A percentile compares a stretch with the other conserved stretches of the same genome.
Conservation (phyloP, 352 stramenopile species). For the Hyaloperonospora brassicae region DNA sequence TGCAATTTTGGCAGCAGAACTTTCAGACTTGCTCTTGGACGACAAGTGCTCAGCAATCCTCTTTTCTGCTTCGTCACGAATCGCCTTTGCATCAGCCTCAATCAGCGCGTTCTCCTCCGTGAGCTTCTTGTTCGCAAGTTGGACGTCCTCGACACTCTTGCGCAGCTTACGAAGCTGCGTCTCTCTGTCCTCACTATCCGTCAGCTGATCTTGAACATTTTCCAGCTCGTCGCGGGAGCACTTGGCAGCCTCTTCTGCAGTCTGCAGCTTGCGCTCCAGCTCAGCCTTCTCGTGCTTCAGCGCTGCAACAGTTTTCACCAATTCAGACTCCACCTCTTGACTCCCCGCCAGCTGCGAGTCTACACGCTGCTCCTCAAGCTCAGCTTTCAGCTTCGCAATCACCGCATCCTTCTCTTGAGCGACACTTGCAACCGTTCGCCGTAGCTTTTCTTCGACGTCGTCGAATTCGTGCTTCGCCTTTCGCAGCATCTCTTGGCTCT, state of each 20-base stretch:
- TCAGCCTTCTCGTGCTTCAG: conserved; percentile 19
- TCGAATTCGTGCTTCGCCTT: conserved; percentile 20
- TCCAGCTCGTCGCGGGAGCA: conserved; percentile 14
- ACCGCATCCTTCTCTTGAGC: conserved; percentile 19
- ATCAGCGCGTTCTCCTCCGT: conserved; percentile 37
- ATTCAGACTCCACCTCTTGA: conserved; percentile 11
- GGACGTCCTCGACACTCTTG: conserved; percentile 47
- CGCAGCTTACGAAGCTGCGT: conserved; percentile 45
- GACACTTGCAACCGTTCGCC: conserved; percentile 15
- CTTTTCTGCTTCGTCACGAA: conserved; percentile 36
- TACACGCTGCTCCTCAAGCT: conserved; percentile 24
- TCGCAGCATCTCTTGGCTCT: conserved; percentile 10
- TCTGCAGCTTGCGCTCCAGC: conserved; percentile 14
- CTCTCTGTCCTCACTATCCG: conserved; percentile 32
- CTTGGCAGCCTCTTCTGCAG: conserved; percentile 11
- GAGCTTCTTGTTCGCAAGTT: conserved; percentile 39
- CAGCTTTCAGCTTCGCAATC: conserved; percentile 22
- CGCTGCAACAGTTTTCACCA: conserved; percentile 15
- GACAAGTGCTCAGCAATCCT: conserved; percentile 25
- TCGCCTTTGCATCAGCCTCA: conserved; percentile 33
- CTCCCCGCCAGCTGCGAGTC: conserved; percentile 12
- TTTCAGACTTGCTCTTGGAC: conserved; percentile 25
- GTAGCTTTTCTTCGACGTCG: conserved; percentile 23
- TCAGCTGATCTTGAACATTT: conserved; percentile 25
- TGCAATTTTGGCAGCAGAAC: conserved; percentile 25